Conservation (phyloP, 2,329 filamentous ascomycete species). For the Didymella segeticola region DNA sequence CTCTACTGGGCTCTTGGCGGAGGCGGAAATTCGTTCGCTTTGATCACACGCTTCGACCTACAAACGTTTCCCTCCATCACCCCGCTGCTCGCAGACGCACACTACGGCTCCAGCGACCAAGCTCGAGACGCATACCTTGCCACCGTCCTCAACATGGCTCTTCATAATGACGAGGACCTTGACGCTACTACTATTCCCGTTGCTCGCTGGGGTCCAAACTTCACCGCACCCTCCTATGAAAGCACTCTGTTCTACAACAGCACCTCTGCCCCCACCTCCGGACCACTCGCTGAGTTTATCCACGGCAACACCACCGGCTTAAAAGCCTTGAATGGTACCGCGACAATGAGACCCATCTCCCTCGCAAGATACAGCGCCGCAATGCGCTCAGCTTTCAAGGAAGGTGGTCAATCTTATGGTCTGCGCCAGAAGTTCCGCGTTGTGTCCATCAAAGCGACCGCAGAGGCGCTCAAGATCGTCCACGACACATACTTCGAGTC, state of each 20-base stretch:
- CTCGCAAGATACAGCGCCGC: slow-evolving; percentile 17
- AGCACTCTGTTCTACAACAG: slow-evolving; percentile 29
- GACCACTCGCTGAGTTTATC: slow-evolving; percentile 17
- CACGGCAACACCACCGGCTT: slow-evolving; percentile 15
- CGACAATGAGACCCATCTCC: slow-evolving; percentile 17
- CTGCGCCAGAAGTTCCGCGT: slow-evolving; percentile 28
- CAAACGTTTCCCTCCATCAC: slow-evolving; percentile 19
- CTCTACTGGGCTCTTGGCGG: slow-evolving; percentile 48
- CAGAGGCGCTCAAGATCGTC: slow-evolving; percentile 20
- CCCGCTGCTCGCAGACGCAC: slow-evolving; percentile 24
- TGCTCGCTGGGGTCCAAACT: slow-evolving; percentile 20
- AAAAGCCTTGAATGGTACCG: slow-evolving; percentile 16
- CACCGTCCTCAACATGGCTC: slow-evolving; percentile 20
- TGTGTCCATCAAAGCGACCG: slow-evolving; percentile 17
- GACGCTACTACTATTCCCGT: slow-evolving; percentile 25
- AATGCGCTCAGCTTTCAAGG: slow-evolving; percentile 19
- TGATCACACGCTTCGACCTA: slow-evolving; percentile 33
- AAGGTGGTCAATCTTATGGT: slow-evolving; percentile 20
- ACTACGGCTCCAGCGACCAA: slow-evolving; percentile 14
- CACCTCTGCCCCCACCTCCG: slow-evolving; percentile 17
- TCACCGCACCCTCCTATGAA: slow-evolving; percentile 24
- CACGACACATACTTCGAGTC: slow-evolving; percentile 25
- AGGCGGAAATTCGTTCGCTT: slow-evolving; percentile 42
- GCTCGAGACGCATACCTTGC: slow-evolving; percentile 21
- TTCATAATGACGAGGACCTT: slow-evolving; percentile 24